These are phyloP conservation scores for Agrocybe chaxingu DNA, from an alignment of 768 basidiomycete genomes.

Conservation along the genomic window DNA sequence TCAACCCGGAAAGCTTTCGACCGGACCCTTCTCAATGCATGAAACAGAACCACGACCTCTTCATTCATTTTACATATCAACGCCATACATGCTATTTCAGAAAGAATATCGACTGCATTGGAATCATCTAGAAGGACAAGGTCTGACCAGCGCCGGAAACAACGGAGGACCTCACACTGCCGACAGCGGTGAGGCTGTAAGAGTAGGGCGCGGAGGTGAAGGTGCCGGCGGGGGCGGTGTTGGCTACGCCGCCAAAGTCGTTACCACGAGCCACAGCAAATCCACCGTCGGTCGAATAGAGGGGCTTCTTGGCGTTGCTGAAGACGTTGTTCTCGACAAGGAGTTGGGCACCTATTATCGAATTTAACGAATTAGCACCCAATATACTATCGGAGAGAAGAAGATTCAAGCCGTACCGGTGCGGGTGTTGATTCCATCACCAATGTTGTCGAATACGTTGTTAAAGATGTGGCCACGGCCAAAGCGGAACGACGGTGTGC, in stretches of 20 bases:
- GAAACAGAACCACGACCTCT: no score
- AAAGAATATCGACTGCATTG: no score
- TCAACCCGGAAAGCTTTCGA: no score
- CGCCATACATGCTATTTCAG: no score
- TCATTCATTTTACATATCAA: no score
- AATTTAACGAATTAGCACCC: neutral
- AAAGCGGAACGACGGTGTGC: constrained; percentile 44
- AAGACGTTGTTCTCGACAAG: constrained; percentile 47
- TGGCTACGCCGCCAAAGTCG: constrained; percentile 24
- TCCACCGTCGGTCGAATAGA: constrained; percentile 39
- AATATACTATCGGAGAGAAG: neutral
- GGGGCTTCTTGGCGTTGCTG: constrained; percentile 35
- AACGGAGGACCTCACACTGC: constrained; percentile 22
- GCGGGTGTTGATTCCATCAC: constrained; percentile 42
- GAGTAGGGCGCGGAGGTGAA: constrained; percentile 27
- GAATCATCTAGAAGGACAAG: constrained; percentile 16
- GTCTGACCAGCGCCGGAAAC: constrained; percentile 24
- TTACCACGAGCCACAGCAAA: constrained; percentile 36
- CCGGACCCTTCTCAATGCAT: no score
- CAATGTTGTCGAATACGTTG: constrained; percentile 39
- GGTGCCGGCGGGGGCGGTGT: constrained; percentile 27
- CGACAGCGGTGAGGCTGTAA: constrained; percentile 19
- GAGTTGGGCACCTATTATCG: constrained; percentile 35
- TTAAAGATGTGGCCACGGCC: constrained; percentile 46
- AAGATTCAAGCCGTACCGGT: constrained; percentile 22